Conservation (phyloP, 2,329 filamentous ascomycete species). For the Nemania bipapillata region DNA sequence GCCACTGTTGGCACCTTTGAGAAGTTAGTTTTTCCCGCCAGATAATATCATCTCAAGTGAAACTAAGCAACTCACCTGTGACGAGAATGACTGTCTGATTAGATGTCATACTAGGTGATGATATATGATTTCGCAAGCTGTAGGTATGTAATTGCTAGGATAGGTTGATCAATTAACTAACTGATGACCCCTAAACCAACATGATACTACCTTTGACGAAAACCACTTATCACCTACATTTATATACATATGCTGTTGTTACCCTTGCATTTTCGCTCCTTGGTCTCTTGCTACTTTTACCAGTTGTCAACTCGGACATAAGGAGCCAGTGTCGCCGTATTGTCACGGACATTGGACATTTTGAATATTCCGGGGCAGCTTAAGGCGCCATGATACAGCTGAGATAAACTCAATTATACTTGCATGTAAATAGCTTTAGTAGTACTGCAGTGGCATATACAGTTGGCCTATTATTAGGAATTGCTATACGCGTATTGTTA, state of each 20-base stretch:
- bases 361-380: conserved; percentile 12
- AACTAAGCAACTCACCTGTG: conserved; percentile 44
- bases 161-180: neutral
- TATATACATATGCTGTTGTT: neutral
- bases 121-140: neutral
- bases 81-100: conserved; percentile 49
- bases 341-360: conserved; percentile 16
- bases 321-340: neutral
- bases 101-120: conserved; percentile 20
- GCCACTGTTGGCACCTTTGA: conserved; percentile 57
- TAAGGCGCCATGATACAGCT: neutral
- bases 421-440: neutral
- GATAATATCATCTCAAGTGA: neutral
- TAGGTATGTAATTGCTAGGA: neutral
- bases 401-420: neutral
- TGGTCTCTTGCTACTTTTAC: neutral
- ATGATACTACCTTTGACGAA: neutral
- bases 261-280: neutral
- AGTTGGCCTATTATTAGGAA: neutral
- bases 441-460: neutral
- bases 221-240: neutral
- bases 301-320: conserved; percentile 14
- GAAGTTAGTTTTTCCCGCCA: neutral
- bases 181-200: neutral
- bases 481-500: neutral